Evolutionary conservation across 257 asterid species (phyloP), one percentile per base, ranked within the genome.

Genomic region (Rhazya stricta): DNA sequence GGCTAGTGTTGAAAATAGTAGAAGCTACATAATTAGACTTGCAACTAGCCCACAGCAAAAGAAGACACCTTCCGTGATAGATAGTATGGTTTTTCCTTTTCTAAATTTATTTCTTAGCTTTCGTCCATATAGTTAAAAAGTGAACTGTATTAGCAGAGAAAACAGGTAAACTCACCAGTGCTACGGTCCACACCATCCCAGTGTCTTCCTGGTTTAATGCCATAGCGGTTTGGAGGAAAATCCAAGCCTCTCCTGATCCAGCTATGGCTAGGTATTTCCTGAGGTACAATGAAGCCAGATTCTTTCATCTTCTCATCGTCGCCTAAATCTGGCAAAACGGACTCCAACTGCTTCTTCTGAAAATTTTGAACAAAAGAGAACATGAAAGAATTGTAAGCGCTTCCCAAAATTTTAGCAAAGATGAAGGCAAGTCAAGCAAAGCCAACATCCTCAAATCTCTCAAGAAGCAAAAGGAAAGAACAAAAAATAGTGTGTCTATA

Each of bases 181-280:
- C 96, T 91, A 30, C 97, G 96, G 69, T 94, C 96, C 4, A 93
- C 98, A 15, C 97, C 97, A 77, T 93, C 98, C 98, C 97, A 93
- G 78, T 91, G 98, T 82, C 98, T 83, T 63, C 98, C 98, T 0
- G 97, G 97, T 81, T 81, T 93, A 82, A 93, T 91, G 54, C 91
- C 92, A 65, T 93, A 91, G 23, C 97, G 96, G 73, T 93, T 93
- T 21, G 91, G 87, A 25, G 96, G 91, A 60, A 90, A 91, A 51
- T 88, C 94, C 12, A 88, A 67, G 19, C 96, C 84, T 84, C 97
- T 86, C 78, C 60, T 88, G 71, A 87, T 77, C 98, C 98, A 93
- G 84, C 96, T 91, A 81, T 91, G 96, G 71, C 72, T 78, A 50
- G 96, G 98, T 74, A 90, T 71, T 46, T 84, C 92, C 68, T 93